Evolutionary conservation across 2,329 filamentous ascomycete genomes (phyloP).

Genomic region (Trichoderma sp.): DNA sequence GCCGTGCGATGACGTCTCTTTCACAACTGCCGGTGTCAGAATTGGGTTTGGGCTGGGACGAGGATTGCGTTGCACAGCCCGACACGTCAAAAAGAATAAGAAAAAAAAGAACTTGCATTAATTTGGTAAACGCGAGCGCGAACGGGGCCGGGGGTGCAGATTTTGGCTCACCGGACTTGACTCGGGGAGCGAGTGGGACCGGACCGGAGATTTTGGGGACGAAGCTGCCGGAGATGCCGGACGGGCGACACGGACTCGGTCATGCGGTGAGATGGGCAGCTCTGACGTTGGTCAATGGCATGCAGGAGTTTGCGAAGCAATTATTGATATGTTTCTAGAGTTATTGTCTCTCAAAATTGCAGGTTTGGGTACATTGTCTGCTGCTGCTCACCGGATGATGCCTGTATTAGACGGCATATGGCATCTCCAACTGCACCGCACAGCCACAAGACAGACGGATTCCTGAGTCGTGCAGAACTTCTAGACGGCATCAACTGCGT

Average conservation of each 20-base stretch:
- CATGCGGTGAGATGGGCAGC: not conserved
- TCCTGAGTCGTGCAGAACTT: not conserved
- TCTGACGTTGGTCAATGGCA: not conserved
- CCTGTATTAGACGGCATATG: not conserved
- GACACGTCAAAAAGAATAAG: not conserved
- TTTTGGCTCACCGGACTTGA: constrained; percentile 2
- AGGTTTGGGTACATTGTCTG: not conserved
- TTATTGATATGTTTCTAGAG: not conserved
- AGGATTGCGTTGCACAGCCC: not conserved
- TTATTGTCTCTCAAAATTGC: not conserved
- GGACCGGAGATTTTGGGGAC: not conserved
- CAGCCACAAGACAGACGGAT: not conserved
- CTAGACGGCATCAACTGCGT: not conserved
- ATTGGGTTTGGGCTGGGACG: not conserved
- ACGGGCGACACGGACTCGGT: not conserved
- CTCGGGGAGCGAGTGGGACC: constrained; percentile 4
- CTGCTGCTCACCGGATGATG: not conserved
- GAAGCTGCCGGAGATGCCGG: not conserved
- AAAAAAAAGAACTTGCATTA: not conserved
- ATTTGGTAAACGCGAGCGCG: not conserved
- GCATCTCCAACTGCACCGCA: not conserved
- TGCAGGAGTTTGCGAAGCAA: not conserved
- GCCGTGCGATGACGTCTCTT: not conserved
- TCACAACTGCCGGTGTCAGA: not conserved
- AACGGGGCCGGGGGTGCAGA: not conserved